Evolutionary conservation across 2,329 filamentous ascomycete species (phyloP).

Genomic region (Alternaria gaisen): DNA sequence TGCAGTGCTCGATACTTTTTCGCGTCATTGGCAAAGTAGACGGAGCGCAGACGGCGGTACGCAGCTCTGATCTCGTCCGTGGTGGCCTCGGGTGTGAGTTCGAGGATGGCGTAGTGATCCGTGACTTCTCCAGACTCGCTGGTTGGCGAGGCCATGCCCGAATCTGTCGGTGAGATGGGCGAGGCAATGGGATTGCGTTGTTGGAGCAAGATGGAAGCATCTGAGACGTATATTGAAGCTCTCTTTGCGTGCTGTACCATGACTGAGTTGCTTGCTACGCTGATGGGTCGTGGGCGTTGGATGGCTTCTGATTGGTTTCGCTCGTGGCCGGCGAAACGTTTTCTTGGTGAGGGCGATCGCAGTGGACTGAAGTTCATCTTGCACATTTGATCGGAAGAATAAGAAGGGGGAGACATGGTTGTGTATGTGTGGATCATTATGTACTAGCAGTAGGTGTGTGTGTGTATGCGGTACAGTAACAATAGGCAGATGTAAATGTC

Average conservation of each 20-base stretch:
- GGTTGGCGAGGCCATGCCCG: conserved; percentile 20
- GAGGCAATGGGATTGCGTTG: conserved; percentile 32
- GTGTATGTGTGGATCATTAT: conserved; percentile 32
- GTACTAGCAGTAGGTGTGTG: conserved; percentile 7
- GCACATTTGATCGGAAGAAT: conserved; percentile 28
- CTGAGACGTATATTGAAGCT: conserved; percentile 40
- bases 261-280: conserved; percentile 19
- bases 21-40: conserved; percentile 41
- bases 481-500: conserved; percentile 4
- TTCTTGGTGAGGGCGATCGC: conserved; percentile 20
- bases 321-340: conserved; percentile 29
- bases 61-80: conserved; percentile 41
- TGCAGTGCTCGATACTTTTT: conserved; percentile 44
- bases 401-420: conserved; percentile 19
- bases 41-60: conserved; percentile 37
- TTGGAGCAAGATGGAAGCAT: conserved; percentile 34
- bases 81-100: conserved; percentile 34
- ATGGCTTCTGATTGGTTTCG: conserved; percentile 37
- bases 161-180: conserved; percentile 22
- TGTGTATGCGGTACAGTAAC: conserved; percentile 15
- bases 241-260: conserved; percentile 31
- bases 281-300: conserved; percentile 30
- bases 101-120: conserved; percentile 46
- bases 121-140: conserved; percentile 30
- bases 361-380: conserved; percentile 31